A percentile compares a stretch with the other conserved stretches of the same genome.
phyloP scores from a whole-genome alignment of 2,329 filamentous ascomycete species.

The Cercospora berteroae region DNA sequence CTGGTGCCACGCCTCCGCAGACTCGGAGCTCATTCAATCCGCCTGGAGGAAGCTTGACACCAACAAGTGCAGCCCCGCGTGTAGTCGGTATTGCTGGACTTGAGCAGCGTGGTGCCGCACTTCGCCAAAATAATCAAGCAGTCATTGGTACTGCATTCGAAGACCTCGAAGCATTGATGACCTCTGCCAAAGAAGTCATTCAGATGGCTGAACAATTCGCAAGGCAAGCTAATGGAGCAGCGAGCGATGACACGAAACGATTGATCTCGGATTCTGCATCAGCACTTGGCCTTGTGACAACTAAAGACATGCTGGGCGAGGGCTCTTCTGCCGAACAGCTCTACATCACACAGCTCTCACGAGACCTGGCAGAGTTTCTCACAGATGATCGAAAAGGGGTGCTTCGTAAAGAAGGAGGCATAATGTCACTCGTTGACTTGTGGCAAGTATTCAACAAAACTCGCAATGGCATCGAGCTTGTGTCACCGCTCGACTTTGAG shows the following conservation, averaged over 20 bases:
- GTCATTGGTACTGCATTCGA: slow-evolving; percentile 94
- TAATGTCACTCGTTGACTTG: slow-evolving; percentile 83
- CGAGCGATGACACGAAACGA: slow-evolving; percentile 62
- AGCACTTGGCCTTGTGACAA: slow-evolving; percentile 85
- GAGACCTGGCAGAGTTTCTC: slow-evolving; percentile 83
- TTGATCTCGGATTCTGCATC: slow-evolving; percentile 78
- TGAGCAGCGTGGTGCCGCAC: slow-evolving; percentile 78
- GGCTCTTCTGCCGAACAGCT: slow-evolving; percentile 72
- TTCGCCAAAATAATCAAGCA: slow-evolving; percentile 87
- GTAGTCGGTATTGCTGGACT: slow-evolving; percentile 88
- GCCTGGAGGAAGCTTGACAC: slow-evolving; percentile 27
- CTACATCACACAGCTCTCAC: slow-evolving; percentile 82
- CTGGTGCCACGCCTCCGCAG: slow-evolving; percentile 38
- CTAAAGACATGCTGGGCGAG: slow-evolving; percentile 87
- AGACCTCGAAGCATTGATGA: slow-evolving; percentile 94
- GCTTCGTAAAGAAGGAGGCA: slow-evolving; percentile 75
- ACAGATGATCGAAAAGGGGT: slow-evolving; percentile 80
- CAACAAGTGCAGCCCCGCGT: slow-evolving; percentile 45
- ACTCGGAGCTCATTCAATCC: slow-evolving; percentile 49
- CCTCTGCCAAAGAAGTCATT: slow-evolving; percentile 93
- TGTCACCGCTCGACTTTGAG: slow-evolving; percentile 87
- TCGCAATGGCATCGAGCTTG: slow-evolving; percentile 87
- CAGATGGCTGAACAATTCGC: slow-evolving; percentile 87
- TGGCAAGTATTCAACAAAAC: slow-evolving; percentile 95
- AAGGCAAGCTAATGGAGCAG: slow-evolving; percentile 60